phyloP scores from a whole-genome alignment of 2,329 filamentous ascomycete species.

The Sphaerulina populicola region DNA sequence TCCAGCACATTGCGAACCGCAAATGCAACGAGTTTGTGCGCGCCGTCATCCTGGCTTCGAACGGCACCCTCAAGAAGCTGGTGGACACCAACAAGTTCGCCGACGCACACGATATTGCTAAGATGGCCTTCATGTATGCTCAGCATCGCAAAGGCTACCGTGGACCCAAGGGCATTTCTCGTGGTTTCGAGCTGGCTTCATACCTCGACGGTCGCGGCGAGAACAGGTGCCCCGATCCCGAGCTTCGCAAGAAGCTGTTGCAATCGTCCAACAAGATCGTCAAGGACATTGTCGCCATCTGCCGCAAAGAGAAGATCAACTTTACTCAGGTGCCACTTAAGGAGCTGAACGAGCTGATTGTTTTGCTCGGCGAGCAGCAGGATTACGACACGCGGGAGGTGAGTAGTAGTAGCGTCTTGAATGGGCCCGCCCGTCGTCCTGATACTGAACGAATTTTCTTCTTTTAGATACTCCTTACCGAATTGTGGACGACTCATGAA shows the following conservation, averaged over 20 bases:
- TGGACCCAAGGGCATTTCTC: constrained; percentile 34
- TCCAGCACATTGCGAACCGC: constrained; percentile 35
- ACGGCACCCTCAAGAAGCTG: constrained; percentile 31
- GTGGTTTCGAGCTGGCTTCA: constrained; percentile 42
- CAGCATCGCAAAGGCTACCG: constrained; percentile 39
- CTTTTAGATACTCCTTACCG: constrained; percentile 32
- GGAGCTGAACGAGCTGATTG: constrained; percentile 41
- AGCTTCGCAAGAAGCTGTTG: constrained; percentile 33
- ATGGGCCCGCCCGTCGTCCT: not conserved
- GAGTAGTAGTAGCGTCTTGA: not conserved
- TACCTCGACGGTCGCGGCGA: constrained; percentile 39
- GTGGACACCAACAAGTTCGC: constrained; percentile 36
- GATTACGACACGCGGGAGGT: constrained; percentile 43
- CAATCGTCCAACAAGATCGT: constrained; percentile 36
- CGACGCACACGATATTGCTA: constrained; percentile 39
- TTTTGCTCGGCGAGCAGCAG: constrained; percentile 42
- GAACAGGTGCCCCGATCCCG: constrained; percentile 31
- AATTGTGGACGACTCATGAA: constrained; percentile 42
- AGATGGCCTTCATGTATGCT: constrained; percentile 39
- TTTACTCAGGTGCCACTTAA: constrained; percentile 39
- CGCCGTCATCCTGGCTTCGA: constrained; percentile 36
- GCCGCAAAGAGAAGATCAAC: constrained; percentile 39
- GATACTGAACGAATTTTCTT: not conserved
- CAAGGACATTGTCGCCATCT: constrained; percentile 38
- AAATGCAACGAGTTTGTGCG: constrained; percentile 36